Base-by-base conservation (phyloP, 257 asterid species). In the Sherardia arvensis region DNA sequence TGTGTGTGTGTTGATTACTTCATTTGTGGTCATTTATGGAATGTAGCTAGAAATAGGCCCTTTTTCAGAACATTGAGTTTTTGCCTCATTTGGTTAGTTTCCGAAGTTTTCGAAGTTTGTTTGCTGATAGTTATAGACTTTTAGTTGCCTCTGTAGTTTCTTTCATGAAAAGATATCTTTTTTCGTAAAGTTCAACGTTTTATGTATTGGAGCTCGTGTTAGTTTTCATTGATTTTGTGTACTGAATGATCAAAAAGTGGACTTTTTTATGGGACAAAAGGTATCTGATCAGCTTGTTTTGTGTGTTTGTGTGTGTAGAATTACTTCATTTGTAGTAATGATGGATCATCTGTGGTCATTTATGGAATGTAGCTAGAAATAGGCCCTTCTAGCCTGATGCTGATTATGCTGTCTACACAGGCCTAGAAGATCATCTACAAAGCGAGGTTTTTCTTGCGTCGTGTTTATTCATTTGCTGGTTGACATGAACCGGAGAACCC, bases 401-500 rank as follows among this genome's bases (percentile, higher is more conserved):
- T 43, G 51, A 43, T 43, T 43, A 15, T 15, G 47, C n/a, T 49
- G 34, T 34, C 12, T 38, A 18, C 48, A 45, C 74, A 64, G 69
- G 66, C 36, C 59, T 60, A 21, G 33, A 25, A 38, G 30, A 34
- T 14, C 29, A 22, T 38, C 7, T 53, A 17, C 17, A 1, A 8
- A 10, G n/a, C 32, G 27, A 15, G 27, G 14, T 26, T 10, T 59
- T 43, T 53, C 61, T 22, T 69, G 20, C 59, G 18, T 43, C 53
- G 7, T 9, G 59, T 57, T 62, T 9, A 12, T 48, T 23, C 9
- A 1, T 33, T 8, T 33, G 12, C 40, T 11, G 12, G 22, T 61
- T 61, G 67, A 65, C 64, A 62, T 63, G 66, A 47, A 53, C 23
- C 68, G 53, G 64, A 67, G 63, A 69, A 66, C 21, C 77, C 65